Conservation (phyloP, 192 early-diverging fungal genomes). For the Backusella psychrophila region DNA sequence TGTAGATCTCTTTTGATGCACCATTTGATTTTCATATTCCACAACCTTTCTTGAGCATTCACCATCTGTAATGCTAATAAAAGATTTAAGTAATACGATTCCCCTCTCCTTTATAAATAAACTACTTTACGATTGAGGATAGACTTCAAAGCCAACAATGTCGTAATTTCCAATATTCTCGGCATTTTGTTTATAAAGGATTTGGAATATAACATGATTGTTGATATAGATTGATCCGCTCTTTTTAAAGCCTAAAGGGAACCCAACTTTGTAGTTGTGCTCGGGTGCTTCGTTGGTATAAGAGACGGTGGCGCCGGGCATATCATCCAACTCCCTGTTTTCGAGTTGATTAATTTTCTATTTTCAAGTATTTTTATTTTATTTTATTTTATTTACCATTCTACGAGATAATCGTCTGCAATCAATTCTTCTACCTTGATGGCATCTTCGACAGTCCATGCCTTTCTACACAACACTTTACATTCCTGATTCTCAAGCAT, state of each 20-base stretch:
- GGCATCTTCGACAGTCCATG: constrained; percentile 22
- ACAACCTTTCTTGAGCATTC: constrained; percentile 25
- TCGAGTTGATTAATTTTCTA: neutral
- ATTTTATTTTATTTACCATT: constrained; percentile 18
- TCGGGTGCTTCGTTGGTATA: constrained; percentile 34
- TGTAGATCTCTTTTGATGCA: constrained; percentile 27
- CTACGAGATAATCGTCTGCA: constrained; percentile 33
- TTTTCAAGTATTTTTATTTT: neutral
- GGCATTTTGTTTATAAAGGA: constrained; percentile 52
- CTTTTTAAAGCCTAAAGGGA: constrained; percentile 26
- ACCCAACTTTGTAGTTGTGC: constrained; percentile 25
- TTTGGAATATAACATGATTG: constrained; percentile 63
- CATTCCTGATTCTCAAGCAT: constrained; percentile 16
- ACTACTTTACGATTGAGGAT: constrained; percentile 54
- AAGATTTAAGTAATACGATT: too few relatives aligned
- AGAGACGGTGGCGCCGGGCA: constrained; percentile 32
- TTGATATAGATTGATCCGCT: constrained; percentile 48
- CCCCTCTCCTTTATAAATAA: too few relatives aligned
- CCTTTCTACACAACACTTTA: constrained; percentile 19
- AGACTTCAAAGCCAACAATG: constrained; percentile 73
- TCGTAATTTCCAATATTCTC: neutral
- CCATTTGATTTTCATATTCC: constrained; percentile 35
- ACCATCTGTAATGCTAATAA: neutral
- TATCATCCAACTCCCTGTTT: constrained; percentile 25
- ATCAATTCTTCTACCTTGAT: constrained; percentile 30